phyloP scores from a whole-genome alignment of 1,139 yeast species.

The Suhomyces atakaporum region DNA sequence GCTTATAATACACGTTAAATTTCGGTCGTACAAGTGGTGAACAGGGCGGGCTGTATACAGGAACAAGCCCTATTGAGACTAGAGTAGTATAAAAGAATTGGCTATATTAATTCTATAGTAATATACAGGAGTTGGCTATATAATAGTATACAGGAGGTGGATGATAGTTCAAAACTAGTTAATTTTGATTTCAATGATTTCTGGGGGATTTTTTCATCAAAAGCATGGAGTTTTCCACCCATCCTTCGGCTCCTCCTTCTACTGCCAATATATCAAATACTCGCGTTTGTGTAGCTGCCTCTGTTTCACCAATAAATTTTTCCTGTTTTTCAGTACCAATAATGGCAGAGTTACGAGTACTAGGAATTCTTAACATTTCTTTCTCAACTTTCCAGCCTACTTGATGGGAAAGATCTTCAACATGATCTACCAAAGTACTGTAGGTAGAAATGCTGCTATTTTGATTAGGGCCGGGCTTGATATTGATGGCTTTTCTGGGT shows the following conservation, averaged over 20 bases:
- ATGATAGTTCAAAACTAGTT: too few relatives aligned
- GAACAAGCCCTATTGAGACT: neutral
- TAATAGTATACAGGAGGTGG: too few relatives aligned
- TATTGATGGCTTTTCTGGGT: slow-evolving; percentile 28
- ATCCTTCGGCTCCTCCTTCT: slow-evolving; percentile 90
- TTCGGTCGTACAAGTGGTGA: neutral
- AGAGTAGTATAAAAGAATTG: slow-evolving; percentile 1
- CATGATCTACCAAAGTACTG: slow-evolving; percentile 84
- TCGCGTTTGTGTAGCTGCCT: slow-evolving; percentile 30
- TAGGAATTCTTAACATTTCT: slow-evolving; percentile 90
- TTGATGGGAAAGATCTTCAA: slow-evolving; percentile 61
- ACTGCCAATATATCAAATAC: slow-evolving; percentile 61
- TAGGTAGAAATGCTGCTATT: slow-evolving; percentile 54
- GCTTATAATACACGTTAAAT: neutral
- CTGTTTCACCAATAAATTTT: slow-evolving; percentile 26
- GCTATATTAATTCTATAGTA: too few relatives aligned
- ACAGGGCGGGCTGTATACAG: slow-evolving; percentile 2
- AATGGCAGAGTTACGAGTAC: slow-evolving; percentile 90
- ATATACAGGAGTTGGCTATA: slow-evolving; percentile 1
- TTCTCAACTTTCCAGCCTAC: slow-evolving; percentile 86
- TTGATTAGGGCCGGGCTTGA: slow-evolving; percentile 4
- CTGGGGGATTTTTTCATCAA: slow-evolving; percentile 54
- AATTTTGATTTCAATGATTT: slow-evolving; percentile 34
- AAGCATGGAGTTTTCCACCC: slow-evolving; percentile 79
- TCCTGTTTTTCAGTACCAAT: slow-evolving; percentile 56